Percentiles rank a stretch among this genome's conserved stretches.
phyloP scores from a whole-genome alignment of 352 stramenopile species.

The Globisporangium abappressorium region DNA sequence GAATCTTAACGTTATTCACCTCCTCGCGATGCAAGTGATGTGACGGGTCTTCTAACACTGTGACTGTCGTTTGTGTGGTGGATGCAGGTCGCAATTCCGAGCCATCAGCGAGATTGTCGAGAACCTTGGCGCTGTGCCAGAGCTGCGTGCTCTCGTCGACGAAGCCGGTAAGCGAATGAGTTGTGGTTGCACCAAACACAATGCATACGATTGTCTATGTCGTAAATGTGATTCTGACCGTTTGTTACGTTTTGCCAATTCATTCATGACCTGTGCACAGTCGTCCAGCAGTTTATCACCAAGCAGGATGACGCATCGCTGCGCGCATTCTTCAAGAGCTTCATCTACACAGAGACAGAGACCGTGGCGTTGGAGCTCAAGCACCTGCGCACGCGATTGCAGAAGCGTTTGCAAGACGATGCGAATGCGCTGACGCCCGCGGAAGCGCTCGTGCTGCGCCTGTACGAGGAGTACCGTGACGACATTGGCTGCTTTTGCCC shows the following conservation, averaged over 20 bases:
- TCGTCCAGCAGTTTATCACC: conserved; percentile 32
- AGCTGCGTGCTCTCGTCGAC: conserved; percentile 64
- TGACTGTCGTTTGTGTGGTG: neutral
- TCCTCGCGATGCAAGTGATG: neutral
- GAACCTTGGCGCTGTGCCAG: conserved; percentile 72
- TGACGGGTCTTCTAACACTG: neutral
- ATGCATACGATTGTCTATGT: neutral
- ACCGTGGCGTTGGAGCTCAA: conserved; percentile 72
- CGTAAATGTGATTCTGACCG: neutral
- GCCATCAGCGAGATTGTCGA: conserved; percentile 82
- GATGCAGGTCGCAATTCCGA: conserved; percentile 85
- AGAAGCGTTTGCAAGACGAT: conserved; percentile 5
- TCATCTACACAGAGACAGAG: conserved; percentile 72
- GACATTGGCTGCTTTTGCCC: conserved; percentile 98
- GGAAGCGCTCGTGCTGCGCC: conserved; percentile 87
- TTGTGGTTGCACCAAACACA: neutral
- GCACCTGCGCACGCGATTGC: conserved; percentile 74
- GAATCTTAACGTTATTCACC: neutral
- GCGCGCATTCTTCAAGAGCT: conserved; percentile 70
- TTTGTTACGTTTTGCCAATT: neutral
- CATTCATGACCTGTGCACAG: conserved; percentile 19
- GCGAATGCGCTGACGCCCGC: conserved; percentile 30
- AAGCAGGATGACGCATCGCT: conserved; percentile 43
- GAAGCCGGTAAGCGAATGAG: conserved; percentile 13
- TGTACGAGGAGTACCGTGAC: conserved; percentile 93